Conservation (phyloP, 805 yeast species). For the Starmerella gropengiesseri region DNA sequence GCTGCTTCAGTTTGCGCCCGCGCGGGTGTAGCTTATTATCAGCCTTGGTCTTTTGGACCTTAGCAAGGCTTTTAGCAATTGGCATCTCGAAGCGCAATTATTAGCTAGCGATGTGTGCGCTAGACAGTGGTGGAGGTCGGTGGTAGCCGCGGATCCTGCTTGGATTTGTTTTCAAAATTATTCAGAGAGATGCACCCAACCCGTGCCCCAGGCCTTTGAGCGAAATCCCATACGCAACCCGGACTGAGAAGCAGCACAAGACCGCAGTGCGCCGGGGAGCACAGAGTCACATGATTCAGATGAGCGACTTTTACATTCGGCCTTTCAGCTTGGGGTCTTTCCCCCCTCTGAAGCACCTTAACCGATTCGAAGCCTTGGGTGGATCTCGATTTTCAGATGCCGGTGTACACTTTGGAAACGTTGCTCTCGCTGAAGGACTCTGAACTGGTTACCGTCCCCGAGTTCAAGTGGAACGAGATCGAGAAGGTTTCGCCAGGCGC, state of each 20-base stretch:
- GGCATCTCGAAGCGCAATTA: constrained; percentile 39
- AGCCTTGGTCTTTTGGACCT: constrained; percentile 49
- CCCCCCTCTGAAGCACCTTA: background rate
- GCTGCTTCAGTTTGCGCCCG: constrained; percentile 77
- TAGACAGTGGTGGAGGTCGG: too few relatives aligned
- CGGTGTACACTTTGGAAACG: constrained; percentile 26
- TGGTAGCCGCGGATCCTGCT: too few relatives aligned
- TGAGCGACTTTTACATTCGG: too few relatives aligned
- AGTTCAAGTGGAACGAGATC: constrained; percentile 25
- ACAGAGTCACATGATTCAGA: too few relatives aligned
- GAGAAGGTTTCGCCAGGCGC: constrained; percentile 18
- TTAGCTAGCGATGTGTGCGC: background rate
- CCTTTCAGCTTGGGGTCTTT: too few relatives aligned
- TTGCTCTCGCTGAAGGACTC: constrained; percentile 24
- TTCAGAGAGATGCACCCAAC: too few relatives aligned
- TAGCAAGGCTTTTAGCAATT: constrained; percentile 51
- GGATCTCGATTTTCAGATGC: constrained; percentile 20
- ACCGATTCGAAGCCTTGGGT: background rate
- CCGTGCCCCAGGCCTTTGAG: too few relatives aligned
- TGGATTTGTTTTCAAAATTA: too few relatives aligned
- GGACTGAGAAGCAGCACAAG: too few relatives aligned
- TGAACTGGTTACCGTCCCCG: constrained; percentile 26
- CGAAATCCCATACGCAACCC: too few relatives aligned
- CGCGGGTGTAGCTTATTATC: constrained; percentile 60
- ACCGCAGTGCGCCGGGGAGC: too few relatives aligned